Conservation (phyloP, 345 rosid genomes). For the Brassica cretica region DNA sequence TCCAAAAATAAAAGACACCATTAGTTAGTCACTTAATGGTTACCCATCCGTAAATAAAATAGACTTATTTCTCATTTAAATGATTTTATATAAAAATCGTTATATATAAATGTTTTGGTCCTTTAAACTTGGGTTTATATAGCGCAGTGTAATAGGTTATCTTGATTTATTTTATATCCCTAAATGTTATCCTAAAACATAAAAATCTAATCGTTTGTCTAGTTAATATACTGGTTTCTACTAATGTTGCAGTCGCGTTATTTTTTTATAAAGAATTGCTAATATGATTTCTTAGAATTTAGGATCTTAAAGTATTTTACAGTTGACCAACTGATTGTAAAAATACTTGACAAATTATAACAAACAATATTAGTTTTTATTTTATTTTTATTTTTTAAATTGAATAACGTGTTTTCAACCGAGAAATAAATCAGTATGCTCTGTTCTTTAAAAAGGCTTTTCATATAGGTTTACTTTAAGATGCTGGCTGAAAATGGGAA, state of each 20-base stretch:
- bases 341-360: neutral
- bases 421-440: neutral
- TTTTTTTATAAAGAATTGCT: neutral
- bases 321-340: neutral
- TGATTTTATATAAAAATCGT: neutral
- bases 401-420: neutral
- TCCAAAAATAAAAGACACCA: too few species aligned
- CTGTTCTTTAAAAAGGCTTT: neutral
- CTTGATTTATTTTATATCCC: too few species aligned
- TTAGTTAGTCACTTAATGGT: neutral
- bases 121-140: neutral
- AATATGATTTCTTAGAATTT: neutral
- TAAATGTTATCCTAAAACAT: too few species aligned
- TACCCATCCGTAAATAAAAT: neutral
- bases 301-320: neutral
- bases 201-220: too few species aligned
- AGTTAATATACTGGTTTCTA: too few species aligned
- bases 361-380: neutral
- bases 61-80: neutral
- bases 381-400: neutral
- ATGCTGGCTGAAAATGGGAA: neutral
- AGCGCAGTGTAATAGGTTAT: neutral
- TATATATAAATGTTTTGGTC: neutral
- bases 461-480: neutral
- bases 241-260: too few species aligned